Evolutionary conservation across 371 early-diverging fungal species (phyloP), one percentile per base, ranked within the genome.

Genomic region (Mucor mucedo): DNA sequence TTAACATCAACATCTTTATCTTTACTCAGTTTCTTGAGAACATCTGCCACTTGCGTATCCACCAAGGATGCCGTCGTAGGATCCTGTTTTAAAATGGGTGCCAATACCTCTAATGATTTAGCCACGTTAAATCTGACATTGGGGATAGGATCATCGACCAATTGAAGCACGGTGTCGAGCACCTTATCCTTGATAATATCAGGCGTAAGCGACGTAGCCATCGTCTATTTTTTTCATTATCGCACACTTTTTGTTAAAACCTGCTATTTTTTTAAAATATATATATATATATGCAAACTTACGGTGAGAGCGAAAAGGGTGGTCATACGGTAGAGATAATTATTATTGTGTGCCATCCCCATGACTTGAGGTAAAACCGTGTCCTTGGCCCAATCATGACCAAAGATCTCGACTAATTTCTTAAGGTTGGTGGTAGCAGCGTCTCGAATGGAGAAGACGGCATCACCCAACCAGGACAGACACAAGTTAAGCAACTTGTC

Each of bases 41-140:
- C 85, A 9, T 96, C 92, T 58, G 88, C 84, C 62, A 98, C 84
- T 49, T 89, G 80, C n/a, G 86, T 82, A 44, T 89, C 75, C 28
- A 93, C 65, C 7, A 73, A 66, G 7, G 21, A 1, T 0, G 70
- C 81, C 1, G 91, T 84, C 39, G 89, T 87, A 11, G 84, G 73
- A 61, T 82, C 80, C 56, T 81, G 78, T 52, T 83, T 84, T 52
- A 97, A 82, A 14, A 93, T 83, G n/a, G 91, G 93, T 32, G 90
- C 84, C 70, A 99, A 70, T 5, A 87, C 86, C 74, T 94, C 95
- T 70, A 96, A 79, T 52, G 93, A 88, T 73, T 99, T 99, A 58
- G 97, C 97, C 4, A 96, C 97, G 72, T 99, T 99, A 87, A 99
- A 99, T 53, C 99, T 91, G 68, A 99, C 97, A 77, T 99, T 99